Base-by-base conservation (phyloP, 768 basidiomycete species). In the Lactifluus hygrophoroides region DNA sequence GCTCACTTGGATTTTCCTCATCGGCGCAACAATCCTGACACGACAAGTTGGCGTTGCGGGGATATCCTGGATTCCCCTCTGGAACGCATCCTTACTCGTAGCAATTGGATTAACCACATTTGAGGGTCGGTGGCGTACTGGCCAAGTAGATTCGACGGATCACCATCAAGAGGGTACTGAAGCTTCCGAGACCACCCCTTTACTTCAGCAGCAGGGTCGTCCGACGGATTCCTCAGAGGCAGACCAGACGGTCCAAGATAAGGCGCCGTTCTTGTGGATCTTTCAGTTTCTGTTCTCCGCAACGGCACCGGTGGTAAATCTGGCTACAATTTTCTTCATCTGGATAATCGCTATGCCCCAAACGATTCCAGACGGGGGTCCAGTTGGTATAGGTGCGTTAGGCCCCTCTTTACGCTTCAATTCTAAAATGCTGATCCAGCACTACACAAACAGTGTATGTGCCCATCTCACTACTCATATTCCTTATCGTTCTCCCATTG, bases 301-400 rank as follows among this genome's bases (percentile, higher is more conserved):
- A 2, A 79, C 82, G 0, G 73, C 79, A 2, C 73, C 83, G 13
- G 65, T 88, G 40, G 57, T 83, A 11, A 73, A 73, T 48, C 80
- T 88, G 64, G 71, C 84, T 28, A 69, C 70, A 0, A 62, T 81
- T 25, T 61, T 84, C 32, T 19, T 81, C 16, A 45, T 86, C 4
- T 64, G 64, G 64, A 28, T 64, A 2, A 72, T 69, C 23, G 74
- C 80, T 3, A 66, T 79, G 62, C 68, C 73, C 23, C 84, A 89
- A 68, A 85, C 84, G 0, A 67, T 86, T 6, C 73, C 75, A 0
- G 87, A 90, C 62, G 88, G 87, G 14, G 81, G 76, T 32, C 74
- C 72, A 55, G 73, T 82, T 3, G 60, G 66, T 16, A 62, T 67
- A 17, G 77, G 84, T 86, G 64, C 70, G 79, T 74, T 23, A 56